Evolutionary conservation across 192 early-diverging fungal species (phyloP).

Genomic region (Funneliformis geosporum): DNA sequence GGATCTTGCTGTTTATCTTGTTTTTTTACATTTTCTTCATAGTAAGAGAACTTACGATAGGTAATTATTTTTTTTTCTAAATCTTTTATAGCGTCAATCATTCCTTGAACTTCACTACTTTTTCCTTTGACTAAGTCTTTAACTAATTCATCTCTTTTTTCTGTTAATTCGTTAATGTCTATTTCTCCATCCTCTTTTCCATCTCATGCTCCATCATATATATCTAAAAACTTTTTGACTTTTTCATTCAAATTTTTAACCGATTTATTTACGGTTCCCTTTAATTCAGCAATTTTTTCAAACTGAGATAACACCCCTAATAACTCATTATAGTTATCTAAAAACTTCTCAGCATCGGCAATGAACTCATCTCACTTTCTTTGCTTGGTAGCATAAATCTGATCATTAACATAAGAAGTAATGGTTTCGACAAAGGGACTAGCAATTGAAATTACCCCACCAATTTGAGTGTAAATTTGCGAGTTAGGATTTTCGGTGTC

Average conservation of each 20-base stretch:
- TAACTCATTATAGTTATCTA: constrained; percentile 19
- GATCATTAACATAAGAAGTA: not conserved
- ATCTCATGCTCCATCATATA: constrained; percentile 15
- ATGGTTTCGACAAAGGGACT: not conserved
- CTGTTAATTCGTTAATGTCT: not conserved
- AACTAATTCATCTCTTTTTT: not conserved
- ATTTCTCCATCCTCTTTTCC: constrained; percentile 4
- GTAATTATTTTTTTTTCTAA: not conserved
- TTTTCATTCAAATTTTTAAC: constrained; percentile 1
- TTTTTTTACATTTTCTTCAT: not conserved
- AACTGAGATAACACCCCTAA: not conserved
- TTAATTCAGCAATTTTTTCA: not conserved
- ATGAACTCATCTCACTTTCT: constrained; percentile 8
- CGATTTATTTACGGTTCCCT: not conserved
- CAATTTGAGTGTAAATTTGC: too few species aligned
- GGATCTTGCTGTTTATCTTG: not conserved
- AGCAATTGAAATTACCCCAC: not conserved
- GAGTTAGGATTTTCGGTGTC: too few species aligned
- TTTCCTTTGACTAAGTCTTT: not conserved
- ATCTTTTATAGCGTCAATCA: not conserved
- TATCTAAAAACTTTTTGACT: constrained; percentile 7
- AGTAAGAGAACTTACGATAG: not conserved
- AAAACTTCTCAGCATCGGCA: not conserved
- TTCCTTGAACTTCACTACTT: not conserved
- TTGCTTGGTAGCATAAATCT: not conserved